Evolutionary conservation across 129 eudicot genomes (phyloP).

Genomic region (Chrysanthemum seticuspe): DNA sequence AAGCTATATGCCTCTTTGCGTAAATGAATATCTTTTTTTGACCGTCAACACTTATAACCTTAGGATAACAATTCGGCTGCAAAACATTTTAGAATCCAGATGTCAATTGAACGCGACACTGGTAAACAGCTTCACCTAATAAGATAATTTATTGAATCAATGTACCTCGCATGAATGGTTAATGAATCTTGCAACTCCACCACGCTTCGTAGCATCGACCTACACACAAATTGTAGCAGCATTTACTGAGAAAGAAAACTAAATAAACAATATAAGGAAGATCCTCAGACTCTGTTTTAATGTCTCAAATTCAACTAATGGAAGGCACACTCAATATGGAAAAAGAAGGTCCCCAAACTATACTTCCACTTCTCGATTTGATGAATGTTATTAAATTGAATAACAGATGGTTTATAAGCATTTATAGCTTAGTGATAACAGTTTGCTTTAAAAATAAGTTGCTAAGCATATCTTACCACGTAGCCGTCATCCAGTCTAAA

Average conservation of each 20-base stretch:
- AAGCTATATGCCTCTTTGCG: slow-evolving; percentile 77
- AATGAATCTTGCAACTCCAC: slow-evolving; percentile 95
- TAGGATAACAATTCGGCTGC: slow-evolving; percentile 99
- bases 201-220: slow-evolving; percentile 99
- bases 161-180: slow-evolving; percentile 99
- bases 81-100: not conserved
- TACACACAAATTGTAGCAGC: slow-evolving; percentile 25
- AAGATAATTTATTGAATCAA: slow-evolving; percentile 4
- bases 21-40: slow-evolving; percentile 95
- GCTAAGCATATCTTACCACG: slow-evolving; percentile 66
- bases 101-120: not conserved
- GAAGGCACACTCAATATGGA: not conserved
- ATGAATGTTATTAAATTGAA: not conserved
- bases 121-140: slow-evolving; percentile 9
- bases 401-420: not conserved
- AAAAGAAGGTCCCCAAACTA: not conserved
- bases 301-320: not conserved
- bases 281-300: not conserved
- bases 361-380: not conserved
- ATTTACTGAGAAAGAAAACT: not conserved
- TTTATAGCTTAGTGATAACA: not conserved
- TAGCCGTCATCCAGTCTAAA: slow-evolving; percentile 97
- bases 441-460: slow-evolving; percentile 10
- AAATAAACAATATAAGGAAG: slow-evolving; percentile 8
- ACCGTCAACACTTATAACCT: slow-evolving; percentile 88